Percentiles rank a stretch among this genome's conserved stretches.
Evolutionary conservation across 768 basidiomycete genomes (phyloP).

Genomic region (Leccinellum luteum): DNA sequence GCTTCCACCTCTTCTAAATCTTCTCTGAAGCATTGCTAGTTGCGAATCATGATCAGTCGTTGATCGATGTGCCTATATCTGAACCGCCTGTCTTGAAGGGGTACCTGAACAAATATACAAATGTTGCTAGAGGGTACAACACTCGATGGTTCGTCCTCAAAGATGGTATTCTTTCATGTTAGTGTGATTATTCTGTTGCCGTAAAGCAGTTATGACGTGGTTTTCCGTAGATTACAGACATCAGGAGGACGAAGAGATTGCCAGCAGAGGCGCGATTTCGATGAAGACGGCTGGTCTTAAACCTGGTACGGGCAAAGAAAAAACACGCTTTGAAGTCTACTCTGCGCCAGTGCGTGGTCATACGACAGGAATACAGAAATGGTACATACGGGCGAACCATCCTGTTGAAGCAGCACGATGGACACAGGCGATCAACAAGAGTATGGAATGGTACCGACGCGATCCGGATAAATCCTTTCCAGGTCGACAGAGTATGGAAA

Average conservation of each 20-base stretch:
- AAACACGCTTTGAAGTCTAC: slow-evolving; percentile 81
- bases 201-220: slow-evolving; percentile 1
- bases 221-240: slow-evolving; percentile 64
- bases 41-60: slow-evolving; percentile 74
- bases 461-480: slow-evolving; percentile 31
- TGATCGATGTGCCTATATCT: slow-evolving; percentile 49
- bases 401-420: slow-evolving; percentile 88
- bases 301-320: slow-evolving; percentile 47
- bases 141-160: slow-evolving; percentile 92
- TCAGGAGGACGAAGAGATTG: slow-evolving; percentile 85
- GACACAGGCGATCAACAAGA: slow-evolving; percentile 71
- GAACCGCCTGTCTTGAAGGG: slow-evolving; percentile 68
- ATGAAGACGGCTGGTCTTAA: slow-evolving; percentile 77
- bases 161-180: slow-evolving; percentile 82
- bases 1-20: neutral
- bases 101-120: slow-evolving; percentile 89
- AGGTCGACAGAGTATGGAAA: slow-evolving; percentile 44
- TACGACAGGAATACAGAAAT: slow-evolving; percentile 54
- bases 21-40: slow-evolving; percentile 40
- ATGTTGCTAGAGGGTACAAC: slow-evolving; percentile 87
- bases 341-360: slow-evolving; percentile 51
- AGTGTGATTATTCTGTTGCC: slow-evolving; percentile 26
- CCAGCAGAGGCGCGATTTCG: slow-evolving; percentile 83
- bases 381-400: slow-evolving; percentile 84
- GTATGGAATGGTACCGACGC: slow-evolving; percentile 69